Evolutionary conservation across 495 filamentous ascomycete genomes (phyloP).

Genomic region (Penicillium tannophilum): DNA sequence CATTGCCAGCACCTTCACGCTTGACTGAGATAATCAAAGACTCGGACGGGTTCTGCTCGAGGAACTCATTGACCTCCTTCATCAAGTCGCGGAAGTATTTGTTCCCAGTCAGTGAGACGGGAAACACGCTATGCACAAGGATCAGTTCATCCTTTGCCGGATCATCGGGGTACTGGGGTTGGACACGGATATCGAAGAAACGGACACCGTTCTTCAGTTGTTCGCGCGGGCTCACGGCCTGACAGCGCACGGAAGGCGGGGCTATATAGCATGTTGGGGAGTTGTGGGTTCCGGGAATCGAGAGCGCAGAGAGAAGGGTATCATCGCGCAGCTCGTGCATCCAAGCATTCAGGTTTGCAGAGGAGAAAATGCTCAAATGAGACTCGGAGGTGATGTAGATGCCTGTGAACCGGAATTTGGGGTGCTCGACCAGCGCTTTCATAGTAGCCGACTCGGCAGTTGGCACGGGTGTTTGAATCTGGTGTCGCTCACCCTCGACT

Average conservation of each 20-base stretch:
- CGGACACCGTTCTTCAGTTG: conserved; percentile 91
- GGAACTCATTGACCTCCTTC: conserved; percentile 68
- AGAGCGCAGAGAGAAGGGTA: conserved; percentile 74
- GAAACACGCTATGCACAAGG: conserved; percentile 78
- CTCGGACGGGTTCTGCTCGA: conserved; percentile 77
- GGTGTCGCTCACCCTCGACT: conserved; percentile 58
- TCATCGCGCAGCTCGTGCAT: conserved; percentile 72
- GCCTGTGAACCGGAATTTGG: conserved; percentile 65
- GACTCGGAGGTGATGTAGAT: conserved; percentile 67
- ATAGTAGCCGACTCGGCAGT: conserved; percentile 58
- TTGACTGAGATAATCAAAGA: conserved; percentile 86
- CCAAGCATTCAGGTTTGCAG: conserved; percentile 71
- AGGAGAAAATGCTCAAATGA: conserved; percentile 77
- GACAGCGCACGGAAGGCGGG: conserved; percentile 91
- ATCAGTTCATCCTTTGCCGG: conserved; percentile 57
- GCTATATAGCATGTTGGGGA: conserved; percentile 80
- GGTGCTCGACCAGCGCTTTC: conserved; percentile 55
- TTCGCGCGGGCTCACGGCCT: conserved; percentile 71
- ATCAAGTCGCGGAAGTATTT: conserved; percentile 78
- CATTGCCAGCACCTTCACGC: conserved; percentile 79
- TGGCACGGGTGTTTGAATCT: conserved; percentile 61
- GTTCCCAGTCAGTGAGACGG: conserved; percentile 67
- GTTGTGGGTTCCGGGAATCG: conserved; percentile 96
- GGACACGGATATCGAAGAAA: conserved; percentile 89
- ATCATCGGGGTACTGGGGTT: conserved; percentile 59